These are phyloP conservation scores for Tylopilus vinaceipallidus DNA, from an alignment of 768 basidiomycete genomes.

Conservation along the genomic window DNA sequence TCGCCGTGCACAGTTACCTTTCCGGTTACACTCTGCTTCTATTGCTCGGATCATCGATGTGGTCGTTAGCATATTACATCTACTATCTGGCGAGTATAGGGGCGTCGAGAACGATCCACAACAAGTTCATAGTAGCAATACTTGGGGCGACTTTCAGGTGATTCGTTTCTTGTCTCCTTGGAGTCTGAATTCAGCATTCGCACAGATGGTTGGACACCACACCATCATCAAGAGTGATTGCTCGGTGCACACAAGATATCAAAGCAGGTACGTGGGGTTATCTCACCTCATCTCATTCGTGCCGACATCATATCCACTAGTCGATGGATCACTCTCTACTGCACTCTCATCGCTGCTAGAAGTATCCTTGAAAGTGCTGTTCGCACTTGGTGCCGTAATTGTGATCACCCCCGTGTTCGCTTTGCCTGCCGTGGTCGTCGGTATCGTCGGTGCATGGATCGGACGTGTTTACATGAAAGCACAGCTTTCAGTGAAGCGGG, in stretches of 20 bases:
- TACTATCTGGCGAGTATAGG: background rate
- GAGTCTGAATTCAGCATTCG: background rate
- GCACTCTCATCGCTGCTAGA: background rate
- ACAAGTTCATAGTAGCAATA: background rate
- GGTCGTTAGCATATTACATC: background rate
- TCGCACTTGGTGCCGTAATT: conserved; percentile 3
- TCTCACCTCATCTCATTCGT: background rate
- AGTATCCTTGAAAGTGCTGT: background rate
- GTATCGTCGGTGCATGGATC: background rate
- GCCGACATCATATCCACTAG: background rate
- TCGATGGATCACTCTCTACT: background rate
- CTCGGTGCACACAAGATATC: conserved; percentile 4
- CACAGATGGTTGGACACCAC: conserved; percentile 2
- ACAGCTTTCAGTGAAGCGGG: conserved; percentile 2
- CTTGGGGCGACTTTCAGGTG: conserved; percentile 4
- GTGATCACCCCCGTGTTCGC: background rate
- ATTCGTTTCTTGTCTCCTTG: background rate
- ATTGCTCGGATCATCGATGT: background rate
- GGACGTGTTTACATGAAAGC: conserved; percentile 1
- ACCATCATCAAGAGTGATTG: background rate
- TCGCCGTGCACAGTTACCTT: background rate
- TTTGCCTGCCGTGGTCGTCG: background rate
- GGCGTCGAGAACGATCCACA: background rate
- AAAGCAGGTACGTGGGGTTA: background rate
- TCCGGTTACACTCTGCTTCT: background rate